Evolutionary conservation across 495 filamentous ascomycete genomes (phyloP), one percentile per base, ranked within the genome.

Genomic region (Aspergillus haitiensis): DNA sequence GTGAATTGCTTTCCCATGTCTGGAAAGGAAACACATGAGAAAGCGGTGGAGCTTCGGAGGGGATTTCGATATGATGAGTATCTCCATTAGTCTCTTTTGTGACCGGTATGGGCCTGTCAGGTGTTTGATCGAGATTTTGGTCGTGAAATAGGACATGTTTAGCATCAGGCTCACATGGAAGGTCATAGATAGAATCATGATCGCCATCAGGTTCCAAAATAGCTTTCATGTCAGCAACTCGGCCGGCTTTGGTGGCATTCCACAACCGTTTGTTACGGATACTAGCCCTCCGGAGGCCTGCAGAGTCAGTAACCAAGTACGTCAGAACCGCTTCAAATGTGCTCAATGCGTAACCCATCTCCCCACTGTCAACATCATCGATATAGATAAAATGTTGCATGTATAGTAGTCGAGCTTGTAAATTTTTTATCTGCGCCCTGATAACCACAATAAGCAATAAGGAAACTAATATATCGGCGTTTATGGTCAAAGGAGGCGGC

Each of bases 351-450:
- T 99, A 99, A 27, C 95, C 95, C 78, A 93, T 89, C 75, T 99
- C 95, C 35, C 95, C 95, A 67, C 86, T 93, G 56, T 99, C 95
- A 11, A 98, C 92, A 78, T 98, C 95, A 61, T 97, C 93, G 39
- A 94, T 90, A 70, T 96, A 98, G 66, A 96, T 91, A 64, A 97
- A 99, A 59, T 94, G 88, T 54, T 92, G 88, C 85, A 99, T 96
- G 69, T 97, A 98, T 34, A 89, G 76, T 45, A 98, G 70, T 13
- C 93, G 82, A 18, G 95, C 92, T 64, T 96, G 89, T 21, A 98
- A 81, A 75, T 96, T 87, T 49, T 90, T 86, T 12, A 96, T 85
- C 65, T 96, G 90, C 39, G 92, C 89, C 63, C 96, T 83, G 55
- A 99, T 98, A 18, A 98, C 91, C 21, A 99, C 91, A 54, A 96